These are phyloP conservation scores for Suillus subalutaceus DNA, from an alignment of 768 basidiomycete genomes.

Conservation along the genomic window DNA sequence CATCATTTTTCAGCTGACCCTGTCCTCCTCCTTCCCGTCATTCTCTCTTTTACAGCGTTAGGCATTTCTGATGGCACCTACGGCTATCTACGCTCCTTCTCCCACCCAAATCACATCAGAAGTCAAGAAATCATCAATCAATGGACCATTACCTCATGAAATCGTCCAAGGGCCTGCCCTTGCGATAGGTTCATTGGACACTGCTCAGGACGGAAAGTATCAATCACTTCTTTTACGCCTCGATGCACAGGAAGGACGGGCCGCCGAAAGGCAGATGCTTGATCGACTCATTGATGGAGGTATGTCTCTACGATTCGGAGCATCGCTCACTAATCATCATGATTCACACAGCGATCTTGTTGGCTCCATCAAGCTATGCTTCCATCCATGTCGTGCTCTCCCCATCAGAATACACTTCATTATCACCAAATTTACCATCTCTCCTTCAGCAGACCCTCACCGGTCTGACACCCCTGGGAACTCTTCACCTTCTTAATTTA, in stretches of 20 bases:
- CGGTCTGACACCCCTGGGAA: slow-evolving; percentile 68
- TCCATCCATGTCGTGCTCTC: slow-evolving; percentile 73
- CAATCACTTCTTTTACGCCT: slow-evolving; percentile 68
- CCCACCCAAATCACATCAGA: slow-evolving; percentile 20
- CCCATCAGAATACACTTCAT: slow-evolving; percentile 58
- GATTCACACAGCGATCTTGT: slow-evolving; percentile 51
- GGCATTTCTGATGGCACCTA: slow-evolving; percentile 56
- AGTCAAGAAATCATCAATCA: slow-evolving; percentile 18
- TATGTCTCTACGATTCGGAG: slow-evolving; percentile 36
- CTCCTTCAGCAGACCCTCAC: slow-evolving; percentile 64
- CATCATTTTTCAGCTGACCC: neutral
- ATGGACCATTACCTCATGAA: neutral
- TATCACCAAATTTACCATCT: slow-evolving; percentile 52
- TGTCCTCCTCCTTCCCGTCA: slow-evolving; percentile 9
- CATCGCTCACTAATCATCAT: slow-evolving; percentile 1
- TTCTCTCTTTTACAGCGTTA: neutral
- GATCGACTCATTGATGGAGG: slow-evolving; percentile 84
- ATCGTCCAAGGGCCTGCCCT: slow-evolving; percentile 52
- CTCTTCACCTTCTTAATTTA: slow-evolving; percentile 65
- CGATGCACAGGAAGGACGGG: slow-evolving; percentile 43
- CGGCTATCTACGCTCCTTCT: slow-evolving; percentile 46
- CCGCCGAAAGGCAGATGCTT: slow-evolving; percentile 78
- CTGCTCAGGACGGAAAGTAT: slow-evolving; percentile 80
- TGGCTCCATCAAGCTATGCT: slow-evolving; percentile 58
- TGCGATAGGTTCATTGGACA: slow-evolving; percentile 76